Percentiles rank a stretch among this genome's conserved stretches.
phyloP scores from a whole-genome alignment of 768 basidiomycete genomes.

The Suillus subluteus region DNA sequence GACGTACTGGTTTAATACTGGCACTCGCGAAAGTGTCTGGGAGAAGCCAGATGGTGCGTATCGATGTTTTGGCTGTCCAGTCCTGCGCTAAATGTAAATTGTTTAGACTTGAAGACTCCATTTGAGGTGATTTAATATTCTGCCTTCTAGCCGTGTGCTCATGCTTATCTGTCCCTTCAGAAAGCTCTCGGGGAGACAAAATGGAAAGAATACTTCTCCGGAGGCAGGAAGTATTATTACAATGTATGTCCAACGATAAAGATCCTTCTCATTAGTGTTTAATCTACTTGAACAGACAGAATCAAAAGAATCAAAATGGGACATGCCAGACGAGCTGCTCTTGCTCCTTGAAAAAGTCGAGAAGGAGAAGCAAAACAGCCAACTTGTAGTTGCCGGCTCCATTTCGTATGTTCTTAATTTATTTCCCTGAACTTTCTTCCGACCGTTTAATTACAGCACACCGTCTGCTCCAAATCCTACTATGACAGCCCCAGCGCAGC shows the following conservation, averaged over 20 bases:
- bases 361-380: conserved; percentile 58
- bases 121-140: conserved; percentile 67
- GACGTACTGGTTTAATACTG: conserved; percentile 97
- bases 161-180: conserved; percentile 41
- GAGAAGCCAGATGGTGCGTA: conserved; percentile 91
- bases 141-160: conserved; percentile 10
- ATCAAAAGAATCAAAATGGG: conserved; percentile 96
- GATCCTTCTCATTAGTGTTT: neutral
- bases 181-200: conserved; percentile 86
- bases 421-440: neutral
- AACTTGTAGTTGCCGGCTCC: conserved; percentile 38
- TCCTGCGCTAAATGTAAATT: conserved; percentile 6
- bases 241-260: conserved; percentile 54
- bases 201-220: conserved; percentile 97
- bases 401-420: conserved; percentile 22
- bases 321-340: conserved; percentile 91
- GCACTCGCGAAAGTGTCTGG: conserved; percentile 91
- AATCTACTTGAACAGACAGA: conserved; percentile 55
- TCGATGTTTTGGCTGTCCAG: conserved; percentile 13
- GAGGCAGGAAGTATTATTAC: conserved; percentile 90
- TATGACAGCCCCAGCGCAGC: conserved; percentile 42
- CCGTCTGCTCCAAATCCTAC: conserved; percentile 52
- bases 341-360: conserved; percentile 86
- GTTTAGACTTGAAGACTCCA: conserved; percentile 81
- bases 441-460: conserved; percentile 26